Conservation (phyloP, 192 early-diverging fungal genomes). For the Coemansia sp. region DNA sequence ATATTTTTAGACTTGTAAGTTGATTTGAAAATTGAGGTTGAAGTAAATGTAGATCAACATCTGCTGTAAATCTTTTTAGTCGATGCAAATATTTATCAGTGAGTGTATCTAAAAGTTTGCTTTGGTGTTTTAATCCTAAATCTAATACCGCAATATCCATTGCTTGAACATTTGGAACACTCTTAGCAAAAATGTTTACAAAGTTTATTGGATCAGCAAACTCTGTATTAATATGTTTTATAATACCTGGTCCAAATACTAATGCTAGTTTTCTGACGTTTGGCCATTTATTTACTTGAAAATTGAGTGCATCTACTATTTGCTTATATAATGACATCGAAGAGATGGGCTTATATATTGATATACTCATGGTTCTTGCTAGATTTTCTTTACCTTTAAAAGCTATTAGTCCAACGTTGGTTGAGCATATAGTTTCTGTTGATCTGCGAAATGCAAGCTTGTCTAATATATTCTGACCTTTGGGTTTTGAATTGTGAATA, state of each 20-base stretch:
- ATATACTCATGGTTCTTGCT: slow-evolving; percentile 4
- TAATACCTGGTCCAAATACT: slow-evolving; percentile 9
- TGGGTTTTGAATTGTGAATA: not conserved
- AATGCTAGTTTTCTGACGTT: not conserved
- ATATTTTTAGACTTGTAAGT: slow-evolving; percentile 7
- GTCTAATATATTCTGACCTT: not conserved
- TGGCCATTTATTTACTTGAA: slow-evolving; percentile 4
- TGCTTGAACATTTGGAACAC: not conserved
- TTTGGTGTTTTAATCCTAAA: not conserved
- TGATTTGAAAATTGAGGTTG: not conserved
- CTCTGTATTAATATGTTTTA: not conserved
- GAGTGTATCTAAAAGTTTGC: slow-evolving; percentile 3
- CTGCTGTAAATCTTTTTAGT: slow-evolving; percentile 1
- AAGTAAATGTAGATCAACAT: slow-evolving; percentile 2
- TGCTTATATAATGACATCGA: not conserved
- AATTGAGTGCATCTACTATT: slow-evolving; percentile 1
- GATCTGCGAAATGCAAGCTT: not conserved
- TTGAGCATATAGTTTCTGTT: not conserved
- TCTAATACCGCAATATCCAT: slow-evolving; percentile 6
- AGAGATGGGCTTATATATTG: not conserved
- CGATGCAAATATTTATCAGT: not conserved
- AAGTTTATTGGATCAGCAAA: slow-evolving; percentile 6
- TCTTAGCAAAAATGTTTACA: slow-evolving; percentile 1
- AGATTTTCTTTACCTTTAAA: not conserved
- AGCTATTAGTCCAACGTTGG: not conserved